Base-by-base conservation (phyloP, 2,329 filamentous ascomycete genomes). In the Phyllosticta paracitricarpa region DNA sequence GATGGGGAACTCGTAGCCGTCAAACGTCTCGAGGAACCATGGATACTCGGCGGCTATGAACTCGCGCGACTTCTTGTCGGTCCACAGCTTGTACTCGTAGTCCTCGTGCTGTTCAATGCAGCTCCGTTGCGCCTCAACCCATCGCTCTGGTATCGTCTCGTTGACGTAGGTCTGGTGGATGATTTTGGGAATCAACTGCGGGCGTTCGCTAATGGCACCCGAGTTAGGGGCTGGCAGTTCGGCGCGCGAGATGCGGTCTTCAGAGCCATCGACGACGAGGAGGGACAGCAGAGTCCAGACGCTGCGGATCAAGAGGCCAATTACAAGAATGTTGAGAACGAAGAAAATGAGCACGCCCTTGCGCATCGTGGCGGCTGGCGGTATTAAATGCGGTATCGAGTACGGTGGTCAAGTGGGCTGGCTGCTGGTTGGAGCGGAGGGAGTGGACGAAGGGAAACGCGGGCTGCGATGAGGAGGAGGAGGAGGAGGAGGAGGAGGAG, bases 61-160 rank as follows among this genome's bases (percentile, higher is more conserved):
- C 2, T 86, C 81, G 66, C 85, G 81, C 25, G 87, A 83, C 66
- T 82, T 81, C 53, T 82, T 82, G 67, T 91, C 85, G 7, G 88
- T 91, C 89, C 89, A 94, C 22, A 92, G 81, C 86, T 82, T 89
- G 76, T 89, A 89, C 70, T 91, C 86, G 71, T 87, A 91, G 66
- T 86, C 85, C 1, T 83, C 79, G 70, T 91, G 88, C 57, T 86
- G 71, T 24, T 86, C 81, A 60, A 85, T 76, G 74, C 88, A 91
- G 66, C 80, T 86, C 73, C 84, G 76, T 66, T 89, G 86, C 33
- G 86, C 81, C 9, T 79, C 79, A 62, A 78, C 74, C 88, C 88
- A 91, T 59, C 85, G 81, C 54, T 76, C 77, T 0, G 88, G 88
- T 51, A 91, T 84, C 53, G 80, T 84, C 61, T 86, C 82, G 70